Percentiles rank a stretch among this genome's conserved stretches.
phyloP scores from a whole-genome alignment of 768 basidiomycete genomes.

The Termitomyces bulborhizus region DNA sequence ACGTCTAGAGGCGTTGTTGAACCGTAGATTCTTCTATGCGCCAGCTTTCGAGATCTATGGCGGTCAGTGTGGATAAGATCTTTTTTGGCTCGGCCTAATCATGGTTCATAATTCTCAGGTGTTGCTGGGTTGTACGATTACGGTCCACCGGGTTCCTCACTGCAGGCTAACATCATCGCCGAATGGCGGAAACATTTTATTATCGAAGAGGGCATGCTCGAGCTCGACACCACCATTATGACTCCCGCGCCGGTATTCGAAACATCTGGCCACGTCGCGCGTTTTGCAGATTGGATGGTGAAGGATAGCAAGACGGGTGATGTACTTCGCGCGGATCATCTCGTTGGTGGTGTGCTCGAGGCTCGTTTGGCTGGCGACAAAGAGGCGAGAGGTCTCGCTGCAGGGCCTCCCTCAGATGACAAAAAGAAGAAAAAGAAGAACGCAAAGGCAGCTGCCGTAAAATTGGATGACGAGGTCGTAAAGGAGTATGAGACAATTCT shows the following conservation, averaged over 20 bases:
- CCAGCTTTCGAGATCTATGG: conserved; percentile 99
- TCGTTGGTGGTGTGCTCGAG: conserved; percentile 89
- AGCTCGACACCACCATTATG: conserved; percentile 97
- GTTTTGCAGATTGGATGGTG: conserved; percentile 99
- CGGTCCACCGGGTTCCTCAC: conserved; percentile 90
- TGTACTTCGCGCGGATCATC: conserved; percentile 93
- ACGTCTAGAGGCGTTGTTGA: conserved; percentile 79
- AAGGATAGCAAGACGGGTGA: conserved; percentile 95
- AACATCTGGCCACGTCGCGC: conserved; percentile 94
- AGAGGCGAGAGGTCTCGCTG: conserved; percentile 76
- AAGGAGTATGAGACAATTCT: conserved; percentile 76
- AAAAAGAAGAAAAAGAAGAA: conserved; percentile 78
- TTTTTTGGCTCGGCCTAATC: not conserved
- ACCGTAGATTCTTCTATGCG: conserved; percentile 93
- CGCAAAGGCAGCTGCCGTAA: conserved; percentile 61
- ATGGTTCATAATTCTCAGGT: conserved; percentile 38
- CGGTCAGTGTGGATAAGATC: conserved; percentile 45
- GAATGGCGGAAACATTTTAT: conserved; percentile 99
- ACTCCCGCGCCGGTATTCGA: conserved; percentile 93
- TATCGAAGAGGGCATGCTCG: conserved; percentile 96
- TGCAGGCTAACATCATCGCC: conserved; percentile 94
- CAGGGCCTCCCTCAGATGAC: conserved; percentile 51
- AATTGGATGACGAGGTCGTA: conserved; percentile 68
- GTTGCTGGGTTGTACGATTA: conserved; percentile 99
- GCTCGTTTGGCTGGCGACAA: conserved; percentile 85